Evolutionary conservation across 305 asterid species (phyloP).

Genomic region (Fraxinus platypoda): DNA sequence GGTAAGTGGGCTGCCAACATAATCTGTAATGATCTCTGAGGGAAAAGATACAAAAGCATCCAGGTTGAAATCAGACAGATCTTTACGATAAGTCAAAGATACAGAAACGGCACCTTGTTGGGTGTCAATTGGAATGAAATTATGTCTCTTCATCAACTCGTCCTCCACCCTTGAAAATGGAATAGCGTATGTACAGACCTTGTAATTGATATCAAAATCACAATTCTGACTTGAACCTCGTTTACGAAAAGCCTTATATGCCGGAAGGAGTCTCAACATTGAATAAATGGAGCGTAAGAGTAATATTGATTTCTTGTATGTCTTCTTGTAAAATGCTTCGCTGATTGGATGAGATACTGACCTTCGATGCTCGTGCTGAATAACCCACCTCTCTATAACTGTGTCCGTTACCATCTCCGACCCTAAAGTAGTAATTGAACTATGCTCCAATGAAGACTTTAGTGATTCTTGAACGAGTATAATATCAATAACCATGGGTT

Average conservation of each 20-base stretch:
- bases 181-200: constrained; percentile 66
- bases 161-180: constrained; percentile 82
- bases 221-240: constrained; percentile 57
- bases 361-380: constrained; percentile 69
- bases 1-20: constrained; percentile 94
- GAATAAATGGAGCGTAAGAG: constrained; percentile 73
- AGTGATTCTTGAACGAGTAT: constrained; percentile 71
- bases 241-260: constrained; percentile 79
- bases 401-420: constrained; percentile 56
- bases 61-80: constrained; percentile 67
- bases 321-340: constrained; percentile 70
- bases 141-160: constrained; percentile 64
- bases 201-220: constrained; percentile 83
- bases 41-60: constrained; percentile 72
- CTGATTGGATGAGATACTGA: constrained; percentile 55
- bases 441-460: constrained; percentile 35
- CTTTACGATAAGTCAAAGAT: constrained; percentile 76
- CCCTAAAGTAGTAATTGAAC: constrained; percentile 29
- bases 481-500: constrained; percentile 87
- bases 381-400: constrained; percentile 87
- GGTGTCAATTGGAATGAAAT: constrained; percentile 71
- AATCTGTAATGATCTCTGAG: constrained; percentile 78
- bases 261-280: constrained; percentile 91
- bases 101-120: constrained; percentile 85
- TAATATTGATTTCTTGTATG: constrained; percentile 78